Conservation (phyloP, 1,139 yeast genomes). For the Zygotorulaspora mrakii region DNA sequence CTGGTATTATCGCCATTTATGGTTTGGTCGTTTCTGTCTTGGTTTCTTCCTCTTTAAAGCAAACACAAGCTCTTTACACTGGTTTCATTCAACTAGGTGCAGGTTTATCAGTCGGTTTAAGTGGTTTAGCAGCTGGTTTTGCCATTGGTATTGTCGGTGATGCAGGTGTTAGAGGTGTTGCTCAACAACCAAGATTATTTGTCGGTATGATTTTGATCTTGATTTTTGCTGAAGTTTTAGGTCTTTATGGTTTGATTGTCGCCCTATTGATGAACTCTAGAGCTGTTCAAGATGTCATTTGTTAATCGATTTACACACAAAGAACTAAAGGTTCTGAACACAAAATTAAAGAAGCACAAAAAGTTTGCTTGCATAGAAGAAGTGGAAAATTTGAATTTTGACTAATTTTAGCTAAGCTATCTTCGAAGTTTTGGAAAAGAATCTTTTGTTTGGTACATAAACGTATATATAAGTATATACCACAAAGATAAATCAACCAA, state of each 20-base stretch:
- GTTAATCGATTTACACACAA: constrained; percentile 44
- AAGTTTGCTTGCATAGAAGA: not conserved
- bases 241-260: constrained; percentile 94
- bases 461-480: constrained; percentile 2
- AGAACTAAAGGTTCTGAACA: too few relatives aligned
- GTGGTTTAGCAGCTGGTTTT: constrained; percentile 97
- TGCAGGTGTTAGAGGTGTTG: constrained; percentile 96
- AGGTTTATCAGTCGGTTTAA: constrained; percentile 94
- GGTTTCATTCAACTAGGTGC: constrained; percentile 99
- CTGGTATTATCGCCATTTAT: constrained; percentile 98
- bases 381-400: not conserved
- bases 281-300: constrained; percentile 85
- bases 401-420: too few relatives aligned
- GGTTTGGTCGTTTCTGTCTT: constrained; percentile 96
- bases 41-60: constrained; percentile 85
- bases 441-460: too few relatives aligned
- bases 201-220: constrained; percentile 96
- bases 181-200: constrained; percentile 94
- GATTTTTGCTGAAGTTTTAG: constrained; percentile 98
- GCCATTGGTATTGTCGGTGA: constrained; percentile 99
- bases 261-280: constrained; percentile 95
- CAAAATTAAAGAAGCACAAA: not conserved
- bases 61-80: constrained; percentile 88
- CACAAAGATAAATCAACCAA: constrained; percentile 2
- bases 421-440: too few relatives aligned